A percentile compares a stretch with the other conserved stretches of the same genome.
Conservation (phyloP, 2,329 filamentous ascomycete species). For the Botrytis tulipae region DNA sequence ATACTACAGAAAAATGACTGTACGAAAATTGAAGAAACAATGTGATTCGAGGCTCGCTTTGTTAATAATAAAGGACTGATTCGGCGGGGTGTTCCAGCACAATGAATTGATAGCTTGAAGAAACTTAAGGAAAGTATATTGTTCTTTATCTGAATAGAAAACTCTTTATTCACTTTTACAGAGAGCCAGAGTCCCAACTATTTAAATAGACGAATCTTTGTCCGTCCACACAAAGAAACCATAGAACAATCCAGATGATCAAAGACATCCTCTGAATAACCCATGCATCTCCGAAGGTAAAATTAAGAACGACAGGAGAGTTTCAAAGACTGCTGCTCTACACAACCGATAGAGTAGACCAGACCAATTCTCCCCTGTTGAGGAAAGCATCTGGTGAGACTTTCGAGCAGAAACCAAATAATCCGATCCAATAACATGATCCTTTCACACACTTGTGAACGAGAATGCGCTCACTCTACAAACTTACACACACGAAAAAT, state of each 20-base stretch:
- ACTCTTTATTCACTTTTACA: neutral
- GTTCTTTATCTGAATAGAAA: neutral
- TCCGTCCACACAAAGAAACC: neutral
- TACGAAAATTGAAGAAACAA: slow-evolving; percentile 1
- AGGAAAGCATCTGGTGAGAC: neutral
- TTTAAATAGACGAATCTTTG: neutral
- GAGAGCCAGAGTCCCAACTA: no score
- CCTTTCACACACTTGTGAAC: neutral
- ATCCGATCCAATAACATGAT: neutral
- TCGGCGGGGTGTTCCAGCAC: neutral
- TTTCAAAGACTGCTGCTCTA: neutral
- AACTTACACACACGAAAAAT: neutral
- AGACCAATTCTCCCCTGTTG: neutral
- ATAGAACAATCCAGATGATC: neutral
- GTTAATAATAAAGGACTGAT: neutral
- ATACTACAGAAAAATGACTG: neutral
- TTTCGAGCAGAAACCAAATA: neutral
- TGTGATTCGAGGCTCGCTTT: neutral
- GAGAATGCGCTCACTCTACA: neutral
- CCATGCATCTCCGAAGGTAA: neutral
- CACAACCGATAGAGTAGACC: neutral
- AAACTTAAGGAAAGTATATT: neutral
- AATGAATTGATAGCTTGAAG: neutral
- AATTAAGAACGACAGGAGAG: neutral
- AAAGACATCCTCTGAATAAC: neutral